Evolutionary conservation across 257 asterid species (phyloP).

Genomic region (Perilla frutescens): DNA sequence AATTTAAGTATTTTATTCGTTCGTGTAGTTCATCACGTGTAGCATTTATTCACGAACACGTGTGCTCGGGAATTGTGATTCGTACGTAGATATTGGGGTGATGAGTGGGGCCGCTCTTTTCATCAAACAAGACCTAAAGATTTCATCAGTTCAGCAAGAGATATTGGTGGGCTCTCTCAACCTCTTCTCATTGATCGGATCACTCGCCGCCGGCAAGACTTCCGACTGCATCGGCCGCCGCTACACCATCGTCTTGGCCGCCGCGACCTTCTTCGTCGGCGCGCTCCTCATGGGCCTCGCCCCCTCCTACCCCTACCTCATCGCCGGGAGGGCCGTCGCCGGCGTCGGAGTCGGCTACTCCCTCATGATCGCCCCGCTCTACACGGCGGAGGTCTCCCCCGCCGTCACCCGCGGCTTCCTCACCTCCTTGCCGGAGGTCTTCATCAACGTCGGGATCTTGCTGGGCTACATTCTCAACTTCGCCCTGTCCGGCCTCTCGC

Average conservation of each 20-base stretch:
- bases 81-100: slow-evolving; percentile 69
- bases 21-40: not conserved
- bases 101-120: slow-evolving; percentile 82
- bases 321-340: slow-evolving; percentile 73
- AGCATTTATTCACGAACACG: too few relatives aligned
- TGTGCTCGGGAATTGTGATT: too few relatives aligned
- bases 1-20: not conserved
- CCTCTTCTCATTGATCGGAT: slow-evolving; percentile 69
- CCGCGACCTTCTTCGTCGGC: slow-evolving; percentile 66
- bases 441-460: slow-evolving; percentile 76
- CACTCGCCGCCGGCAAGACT: slow-evolving; percentile 81
- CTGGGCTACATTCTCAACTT: slow-evolving; percentile 66
- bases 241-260: slow-evolving; percentile 80
- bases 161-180: slow-evolving; percentile 72
- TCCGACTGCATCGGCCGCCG: slow-evolving; percentile 84
- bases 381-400: slow-evolving; percentile 82
- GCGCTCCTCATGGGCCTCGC: slow-evolving; percentile 81
- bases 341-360: slow-evolving; percentile 85
- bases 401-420: slow-evolving; percentile 78
- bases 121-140: slow-evolving; percentile 64
- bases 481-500: slow-evolving; percentile 55
- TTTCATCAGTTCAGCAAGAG: slow-evolving; percentile 63
- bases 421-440: slow-evolving; percentile 81
- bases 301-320: slow-evolving; percentile 63
- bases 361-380: slow-evolving; percentile 87